Base-by-base conservation (phyloP, 1,284 basidiomycete species). In the Sanghuangporus baumii region DNA sequence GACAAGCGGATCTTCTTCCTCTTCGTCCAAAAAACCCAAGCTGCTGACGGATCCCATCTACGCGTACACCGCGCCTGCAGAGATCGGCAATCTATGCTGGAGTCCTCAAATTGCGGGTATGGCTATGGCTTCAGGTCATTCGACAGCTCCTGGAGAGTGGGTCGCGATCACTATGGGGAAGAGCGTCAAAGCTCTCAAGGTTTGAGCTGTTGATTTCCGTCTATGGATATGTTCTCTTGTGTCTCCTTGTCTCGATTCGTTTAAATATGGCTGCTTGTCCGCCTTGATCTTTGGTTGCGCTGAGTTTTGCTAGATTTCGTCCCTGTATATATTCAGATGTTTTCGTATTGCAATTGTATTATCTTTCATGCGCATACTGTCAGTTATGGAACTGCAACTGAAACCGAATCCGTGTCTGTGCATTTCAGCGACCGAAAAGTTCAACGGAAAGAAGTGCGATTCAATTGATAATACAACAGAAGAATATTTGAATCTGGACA, bases 41-140 rank as follows among this genome's bases (percentile, higher is more conserved):
- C 75, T 86, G 16, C 77, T 91, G 60, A 87, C 79, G 23, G 91
- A 89, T 66, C 94, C 87, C 6, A 77, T 87, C 34, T 89, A 93
- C 82, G 92, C 90, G 38, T 96, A 94, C 74, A 88, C 89, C 9
- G 88, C 90, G 1, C 81, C 81, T 40, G 79, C 79, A 59, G 94
- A 94, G 76, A 86, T 97, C 67, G 91, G 90, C 54, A 94, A 93
- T 69, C 75, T 97, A 23, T 91, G 92, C 3, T 97, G 94, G 90
- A 91, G 89, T 36, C 90, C 89, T 37, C 82, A 83, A 67, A 90
- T 93, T 67, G 81, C 82, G 64, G 85, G 85, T 11, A 83, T 91
- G 81, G 79, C 83, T 61, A 85, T 89, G 82, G 84, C 84, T 65
- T 85, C 81, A 2, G 89, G 89, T 11, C 84, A 87, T 67, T 83